A percentile compares a stretch with the other conserved stretches of the same genome.
Conservation (phyloP, 495 filamentous ascomycete genomes). For the Aspergillus avenaceus region DNA sequence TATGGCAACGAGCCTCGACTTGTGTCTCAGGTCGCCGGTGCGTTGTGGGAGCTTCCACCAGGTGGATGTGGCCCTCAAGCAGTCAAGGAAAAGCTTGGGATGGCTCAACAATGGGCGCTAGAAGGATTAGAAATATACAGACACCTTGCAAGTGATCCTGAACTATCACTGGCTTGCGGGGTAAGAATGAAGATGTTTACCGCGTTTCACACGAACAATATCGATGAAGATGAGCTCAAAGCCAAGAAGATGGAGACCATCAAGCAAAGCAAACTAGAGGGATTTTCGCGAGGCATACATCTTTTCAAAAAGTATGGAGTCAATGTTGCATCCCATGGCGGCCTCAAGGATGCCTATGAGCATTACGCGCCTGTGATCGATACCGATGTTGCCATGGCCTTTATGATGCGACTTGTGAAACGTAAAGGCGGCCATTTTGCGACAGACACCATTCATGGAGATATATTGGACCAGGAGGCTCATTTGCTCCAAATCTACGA, state of each 20-base stretch:
- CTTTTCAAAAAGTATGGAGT: constrained; percentile 33
- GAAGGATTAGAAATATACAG: constrained; percentile 39
- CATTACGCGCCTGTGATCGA: constrained; percentile 46
- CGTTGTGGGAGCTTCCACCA: constrained; percentile 49
- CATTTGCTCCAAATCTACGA: constrained; percentile 27
- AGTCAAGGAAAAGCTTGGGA: constrained; percentile 31
- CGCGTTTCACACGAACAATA: constrained; percentile 34
- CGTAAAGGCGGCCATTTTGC: constrained; percentile 40
- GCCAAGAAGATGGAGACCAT: constrained; percentile 26
- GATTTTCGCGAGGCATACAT: constrained; percentile 32
- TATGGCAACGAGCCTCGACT: constrained; percentile 28
- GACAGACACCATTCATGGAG: constrained; percentile 34
- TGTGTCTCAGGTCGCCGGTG: constrained; percentile 48
- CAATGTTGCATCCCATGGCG: constrained; percentile 33
- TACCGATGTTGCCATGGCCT: constrained; percentile 46
- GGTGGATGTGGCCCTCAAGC: constrained; percentile 46
- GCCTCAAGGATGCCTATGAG: constrained; percentile 45
- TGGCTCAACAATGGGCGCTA: constrained; percentile 43
- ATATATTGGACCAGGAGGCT: constrained; percentile 38
- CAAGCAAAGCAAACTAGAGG: constrained; percentile 23
- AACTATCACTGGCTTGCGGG: constrained; percentile 28
- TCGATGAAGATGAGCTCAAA: constrained; percentile 31
- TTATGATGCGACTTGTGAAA: constrained; percentile 39
- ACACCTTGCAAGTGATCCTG: constrained; percentile 28
- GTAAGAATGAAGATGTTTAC: constrained; percentile 37